These are phyloP conservation scores for Cyanidioschyzon merolae DNA, from an alignment of 23 red algal genomes.

Conservation along the genomic window DNA sequence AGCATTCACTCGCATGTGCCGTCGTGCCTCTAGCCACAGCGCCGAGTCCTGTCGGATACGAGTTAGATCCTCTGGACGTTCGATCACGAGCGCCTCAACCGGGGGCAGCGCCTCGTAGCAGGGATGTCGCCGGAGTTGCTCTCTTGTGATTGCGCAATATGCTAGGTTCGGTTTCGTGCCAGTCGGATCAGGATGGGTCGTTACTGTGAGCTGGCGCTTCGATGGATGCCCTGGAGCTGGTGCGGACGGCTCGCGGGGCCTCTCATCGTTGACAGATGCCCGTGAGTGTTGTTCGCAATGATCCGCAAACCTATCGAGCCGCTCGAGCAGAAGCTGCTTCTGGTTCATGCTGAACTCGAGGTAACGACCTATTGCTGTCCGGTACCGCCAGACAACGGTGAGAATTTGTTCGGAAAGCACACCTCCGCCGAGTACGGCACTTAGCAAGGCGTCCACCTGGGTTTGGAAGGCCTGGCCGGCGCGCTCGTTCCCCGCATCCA, in stretches of 20 bases:
- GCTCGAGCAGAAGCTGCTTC: not conserved
- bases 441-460: not conserved
- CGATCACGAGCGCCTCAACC: not conserved
- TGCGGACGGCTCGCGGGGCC: not conserved
- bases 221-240: not conserved
- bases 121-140: not conserved
- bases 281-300: not conserved
- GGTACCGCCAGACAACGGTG: not conserved
- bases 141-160: not conserved
- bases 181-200: not conserved
- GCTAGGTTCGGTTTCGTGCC: not conserved
- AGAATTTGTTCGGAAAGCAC: not conserved
- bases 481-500: not conserved
- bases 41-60: slow-evolving; percentile 14
- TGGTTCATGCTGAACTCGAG: not conserved
- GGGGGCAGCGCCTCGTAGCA: not conserved
- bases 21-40: slow-evolving; percentile 11
- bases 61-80: not conserved
- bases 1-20: slow-evolving; percentile 17
- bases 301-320: not conserved
- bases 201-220: not conserved
- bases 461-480: not conserved
- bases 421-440: not conserved
- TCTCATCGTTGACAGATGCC: not conserved
- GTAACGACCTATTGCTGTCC: not conserved